Conservation (phyloP, 768 basidiomycete genomes). For the Leccinellum luteum region DNA sequence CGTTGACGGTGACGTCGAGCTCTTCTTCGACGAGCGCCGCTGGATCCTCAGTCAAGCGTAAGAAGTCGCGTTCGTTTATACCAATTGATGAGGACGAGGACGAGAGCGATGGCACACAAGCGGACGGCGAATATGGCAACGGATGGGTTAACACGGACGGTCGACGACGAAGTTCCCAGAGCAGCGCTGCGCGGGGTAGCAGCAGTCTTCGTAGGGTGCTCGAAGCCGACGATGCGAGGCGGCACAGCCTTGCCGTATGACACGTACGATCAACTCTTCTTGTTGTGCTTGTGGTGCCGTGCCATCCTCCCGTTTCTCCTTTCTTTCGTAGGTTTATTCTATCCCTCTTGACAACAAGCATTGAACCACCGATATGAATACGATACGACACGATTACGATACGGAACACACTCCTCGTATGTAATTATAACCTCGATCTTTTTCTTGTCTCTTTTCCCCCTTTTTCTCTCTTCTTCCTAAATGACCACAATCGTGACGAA, state of each 20-base stretch:
- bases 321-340: conserved; percentile 32
- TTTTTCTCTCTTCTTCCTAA: conserved; percentile 4
- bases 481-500: conserved; percentile 14
- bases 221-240: conserved; percentile 51
- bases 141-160: conserved; percentile 59
- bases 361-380: conserved; percentile 12
- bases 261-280: conserved; percentile 18
- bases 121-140: conserved; percentile 62
- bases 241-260: conserved; percentile 69
- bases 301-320: conserved; percentile 3
- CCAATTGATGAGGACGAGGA: conserved; percentile 45
- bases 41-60: conserved; percentile 40
- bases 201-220: conserved; percentile 32
- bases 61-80: conserved; percentile 51
- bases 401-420: conserved; percentile 17
- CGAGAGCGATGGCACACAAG: conserved; percentile 69
- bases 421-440: conserved; percentile 27
- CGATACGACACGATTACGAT: conserved; percentile 26
- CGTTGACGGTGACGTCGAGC: conserved; percentile 36
- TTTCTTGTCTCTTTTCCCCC: background rate
- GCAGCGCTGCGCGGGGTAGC: conserved; percentile 14
- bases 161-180: conserved; percentile 44
- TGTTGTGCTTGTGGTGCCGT: conserved; percentile 12
- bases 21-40: conserved; percentile 26
- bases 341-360: conserved; percentile 30